Evolutionary conservation across 2,329 filamentous ascomycete species (phyloP), one percentile per base, ranked within the genome.

Genomic region (Exophiala sideris): DNA sequence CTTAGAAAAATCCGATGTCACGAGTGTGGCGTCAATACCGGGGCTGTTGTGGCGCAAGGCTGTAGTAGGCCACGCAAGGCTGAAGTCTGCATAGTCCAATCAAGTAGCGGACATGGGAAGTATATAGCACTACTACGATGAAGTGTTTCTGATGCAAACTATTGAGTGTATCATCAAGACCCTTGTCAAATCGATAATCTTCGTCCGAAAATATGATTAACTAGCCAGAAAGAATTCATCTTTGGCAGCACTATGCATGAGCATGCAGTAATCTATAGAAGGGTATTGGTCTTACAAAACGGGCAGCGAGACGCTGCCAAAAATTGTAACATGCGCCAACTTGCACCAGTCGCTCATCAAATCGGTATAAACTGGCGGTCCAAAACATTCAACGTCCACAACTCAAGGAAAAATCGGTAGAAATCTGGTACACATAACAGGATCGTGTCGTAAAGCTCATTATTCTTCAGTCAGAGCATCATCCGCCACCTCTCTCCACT

Each of bases 401-500:
- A 44, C 21, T 24, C 41, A 44, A 11, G 29, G 29, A n/a, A 32
- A 44, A 12, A 44, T 24, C 20, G 41, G 21, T 24, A 5, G 10
- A 38, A 38, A 8, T 44, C 41, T 44, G 41, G 21, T 24, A 20
- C 44, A 51, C 34, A 39, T 36, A 48, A 24, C 33, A 52, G 24
- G 24, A 52, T 56, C 54, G 42, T 58, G 50, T 53, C 50, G 47
- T 59, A 41, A 47, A 48, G 34, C 14, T 58, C 51, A 59, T 61
- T 60, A 61, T 45, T 64, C 62, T 54, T 64, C 62, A 41, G 57
- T 59, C 48, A 64, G 38, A 9, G 61, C 52, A 64, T 91, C 90
- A 50, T 88, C 87, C 24, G 86, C 86, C 61, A 87, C 85, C 64
- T 96, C 92, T 56, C 92, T 84, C 94, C 94, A 99, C 63, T 95